Percentiles rank a stretch among this genome's conserved stretches.
Conservation (phyloP, 1,284 basidiomycete genomes). For the Athelia sp. region DNA sequence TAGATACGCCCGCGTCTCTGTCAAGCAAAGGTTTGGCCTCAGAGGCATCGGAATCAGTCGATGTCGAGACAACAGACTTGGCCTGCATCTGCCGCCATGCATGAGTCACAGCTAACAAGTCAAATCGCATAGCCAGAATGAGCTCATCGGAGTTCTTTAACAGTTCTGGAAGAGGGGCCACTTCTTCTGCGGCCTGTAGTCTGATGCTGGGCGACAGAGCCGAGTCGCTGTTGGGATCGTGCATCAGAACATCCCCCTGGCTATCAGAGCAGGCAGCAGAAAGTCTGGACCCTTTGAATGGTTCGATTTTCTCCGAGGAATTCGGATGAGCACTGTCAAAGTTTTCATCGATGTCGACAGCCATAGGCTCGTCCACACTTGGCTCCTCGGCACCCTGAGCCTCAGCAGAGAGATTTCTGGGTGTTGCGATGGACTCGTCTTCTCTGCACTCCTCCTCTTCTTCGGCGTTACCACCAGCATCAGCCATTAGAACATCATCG, state of each 20-base stretch:
- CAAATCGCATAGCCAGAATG: conserved; percentile 40
- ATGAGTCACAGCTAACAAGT: conserved; percentile 34
- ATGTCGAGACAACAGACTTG: neutral
- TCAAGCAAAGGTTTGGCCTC: conserved; percentile 15
- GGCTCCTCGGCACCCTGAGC: conserved; percentile 12
- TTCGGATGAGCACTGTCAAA: too few relatives aligned
- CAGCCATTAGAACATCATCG: conserved; percentile 2
- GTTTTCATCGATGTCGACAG: conserved; percentile 9
- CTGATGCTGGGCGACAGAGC: conserved; percentile 6
- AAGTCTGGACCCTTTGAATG: neutral
- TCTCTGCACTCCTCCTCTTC: conserved; percentile 10
- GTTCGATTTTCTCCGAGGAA: neutral
- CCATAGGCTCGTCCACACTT: conserved; percentile 6
- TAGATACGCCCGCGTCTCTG: conserved; percentile 56
- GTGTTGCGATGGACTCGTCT: conserved; percentile 6
- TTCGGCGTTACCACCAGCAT: conserved; percentile 10
- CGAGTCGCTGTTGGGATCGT: neutral
- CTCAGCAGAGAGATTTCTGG: conserved; percentile 7
- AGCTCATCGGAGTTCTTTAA: conserved; percentile 32
- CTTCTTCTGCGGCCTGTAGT: neutral
- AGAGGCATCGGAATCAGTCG: conserved; percentile 8
- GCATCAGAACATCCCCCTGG: neutral
- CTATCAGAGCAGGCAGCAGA: neutral
- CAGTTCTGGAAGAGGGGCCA: conserved; percentile 36
- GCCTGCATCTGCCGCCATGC: conserved; percentile 27